Evolutionary conservation across 2,329 filamentous ascomycete species (phyloP).

Genomic region (Didymella arachidicola): DNA sequence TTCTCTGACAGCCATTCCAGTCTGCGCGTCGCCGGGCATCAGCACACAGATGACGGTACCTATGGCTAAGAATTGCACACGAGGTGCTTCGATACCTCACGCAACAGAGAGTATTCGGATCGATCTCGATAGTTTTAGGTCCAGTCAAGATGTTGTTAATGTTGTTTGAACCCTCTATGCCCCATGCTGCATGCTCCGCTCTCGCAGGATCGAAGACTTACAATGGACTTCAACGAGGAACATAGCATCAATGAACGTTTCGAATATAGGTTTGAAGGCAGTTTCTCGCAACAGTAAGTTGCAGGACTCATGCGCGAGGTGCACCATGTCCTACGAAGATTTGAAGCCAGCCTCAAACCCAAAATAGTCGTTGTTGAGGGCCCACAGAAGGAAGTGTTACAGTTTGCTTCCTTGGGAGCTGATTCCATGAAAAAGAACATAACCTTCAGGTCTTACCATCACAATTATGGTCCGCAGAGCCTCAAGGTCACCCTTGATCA

Average conservation of each 20-base stretch:
- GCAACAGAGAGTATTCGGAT: not conserved
- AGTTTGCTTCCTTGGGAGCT: not conserved
- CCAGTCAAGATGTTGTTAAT: too few species aligned
- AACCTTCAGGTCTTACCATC: not conserved
- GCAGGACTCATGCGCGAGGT: not conserved
- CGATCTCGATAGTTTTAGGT: not conserved
- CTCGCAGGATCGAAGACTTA: not conserved
- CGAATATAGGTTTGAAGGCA: too few species aligned
- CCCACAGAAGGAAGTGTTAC: not conserved
- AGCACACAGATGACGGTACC: not conserved
- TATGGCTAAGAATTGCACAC: not conserved
- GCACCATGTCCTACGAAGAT: not conserved
- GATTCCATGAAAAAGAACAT: not conserved
- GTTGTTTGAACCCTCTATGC: not conserved
- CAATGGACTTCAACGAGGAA: not conserved
- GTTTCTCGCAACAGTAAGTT: not conserved
- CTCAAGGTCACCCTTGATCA: not conserved
- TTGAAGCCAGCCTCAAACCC: not conserved
- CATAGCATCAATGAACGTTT: not conserved
- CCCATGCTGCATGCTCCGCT: not conserved
- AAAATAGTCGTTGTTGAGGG: not conserved
- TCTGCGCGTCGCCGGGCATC: not conserved
- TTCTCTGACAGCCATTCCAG: not conserved
- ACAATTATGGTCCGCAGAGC: constrained; percentile 2
- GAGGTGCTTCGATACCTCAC: not conserved